Percentiles rank a stretch among this genome's conserved stretches.
Evolutionary conservation across 169 alveolate genomes (phyloP).

Genomic region (Babesia ovis): DNA sequence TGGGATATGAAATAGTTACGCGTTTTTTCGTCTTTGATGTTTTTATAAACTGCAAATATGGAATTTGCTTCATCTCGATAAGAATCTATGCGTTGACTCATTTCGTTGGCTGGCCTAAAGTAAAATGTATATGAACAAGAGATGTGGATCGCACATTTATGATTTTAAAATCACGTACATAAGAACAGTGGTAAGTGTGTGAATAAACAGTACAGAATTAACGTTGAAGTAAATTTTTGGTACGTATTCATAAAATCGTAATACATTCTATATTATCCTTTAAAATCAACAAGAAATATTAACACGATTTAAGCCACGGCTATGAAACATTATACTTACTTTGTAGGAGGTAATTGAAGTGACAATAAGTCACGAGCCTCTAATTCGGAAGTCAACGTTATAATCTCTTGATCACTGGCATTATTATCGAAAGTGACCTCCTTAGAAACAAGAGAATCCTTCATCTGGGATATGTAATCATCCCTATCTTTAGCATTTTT

Average conservation of each 20-base stretch:
- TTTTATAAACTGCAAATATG: constrained; percentile 28
- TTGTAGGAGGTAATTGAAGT: constrained; percentile 39
- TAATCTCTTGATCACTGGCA: constrained; percentile 21
- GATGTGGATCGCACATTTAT: too few relatives aligned
- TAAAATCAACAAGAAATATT: too few relatives aligned
- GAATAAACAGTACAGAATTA: too few relatives aligned
- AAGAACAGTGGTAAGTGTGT: too few relatives aligned
- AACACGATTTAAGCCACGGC: too few relatives aligned
- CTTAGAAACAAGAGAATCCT: not conserved
- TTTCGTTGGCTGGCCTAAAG: constrained; percentile 33
- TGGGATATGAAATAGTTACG: constrained; percentile 35
- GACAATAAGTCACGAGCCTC: constrained; percentile 15
- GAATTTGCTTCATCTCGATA: constrained; percentile 46
- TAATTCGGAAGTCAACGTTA: constrained; percentile 16
- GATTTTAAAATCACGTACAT: too few relatives aligned
- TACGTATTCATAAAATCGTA: too few relatives aligned
- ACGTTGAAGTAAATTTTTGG: too few relatives aligned
- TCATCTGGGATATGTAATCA: constrained; percentile 19
- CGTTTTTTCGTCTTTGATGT: constrained; percentile 20
- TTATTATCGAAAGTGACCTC: not conserved
- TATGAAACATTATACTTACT: too few relatives aligned
- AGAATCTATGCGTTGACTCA: constrained; percentile 32
- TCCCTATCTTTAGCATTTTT: constrained; percentile 7
- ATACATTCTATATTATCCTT: too few relatives aligned
- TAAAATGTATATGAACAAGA: not conserved